These are phyloP conservation scores for Smallanthus sonchifolius DNA, from an alignment of 129 eudicot species.

Conservation along the genomic window DNA sequence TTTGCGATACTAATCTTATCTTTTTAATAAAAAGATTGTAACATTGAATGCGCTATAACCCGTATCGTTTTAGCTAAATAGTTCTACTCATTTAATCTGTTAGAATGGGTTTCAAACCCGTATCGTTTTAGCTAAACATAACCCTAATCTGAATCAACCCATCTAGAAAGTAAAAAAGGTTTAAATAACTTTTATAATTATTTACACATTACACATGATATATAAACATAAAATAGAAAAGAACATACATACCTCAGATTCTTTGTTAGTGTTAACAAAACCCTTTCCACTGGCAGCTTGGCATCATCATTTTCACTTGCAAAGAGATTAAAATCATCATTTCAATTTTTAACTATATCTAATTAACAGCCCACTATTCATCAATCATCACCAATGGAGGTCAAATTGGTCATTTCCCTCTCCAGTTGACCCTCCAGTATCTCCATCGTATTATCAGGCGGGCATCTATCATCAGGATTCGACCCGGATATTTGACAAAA, in stretches of 20 bases:
- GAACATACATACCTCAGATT: slow-evolving; percentile 22
- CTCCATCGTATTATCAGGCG: slow-evolving; percentile 63
- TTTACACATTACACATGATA: background rate
- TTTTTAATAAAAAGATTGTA: background rate
- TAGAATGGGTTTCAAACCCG: too few relatives aligned
- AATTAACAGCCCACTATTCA: slow-evolving; percentile 22
- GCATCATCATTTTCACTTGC: slow-evolving; percentile 17
- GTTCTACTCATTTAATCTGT: too few relatives aligned
- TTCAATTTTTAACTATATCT: slow-evolving; percentile 6
- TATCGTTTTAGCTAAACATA: background rate
- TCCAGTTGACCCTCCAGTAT: slow-evolving; percentile 49
- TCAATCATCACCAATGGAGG: slow-evolving; percentile 38
- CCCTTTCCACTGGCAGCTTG: slow-evolving; percentile 15
- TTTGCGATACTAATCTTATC: too few relatives aligned
- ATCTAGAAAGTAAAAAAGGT: background rate
- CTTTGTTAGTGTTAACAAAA: slow-evolving; percentile 25
- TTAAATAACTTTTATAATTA: too few relatives aligned
- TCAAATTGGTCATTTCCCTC: slow-evolving; percentile 35
- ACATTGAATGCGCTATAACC: background rate
- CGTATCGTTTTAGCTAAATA: background rate
- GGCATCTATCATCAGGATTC: slow-evolving; percentile 73
- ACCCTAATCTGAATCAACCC: background rate
- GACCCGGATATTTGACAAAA: slow-evolving; percentile 60
- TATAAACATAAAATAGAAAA: background rate
- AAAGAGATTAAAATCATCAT: slow-evolving; percentile 5